Evolutionary conservation across 225 moss, liverwort and hornwort species (phyloP).

Genomic region (Pseudisothecium myosuroides): DNA sequence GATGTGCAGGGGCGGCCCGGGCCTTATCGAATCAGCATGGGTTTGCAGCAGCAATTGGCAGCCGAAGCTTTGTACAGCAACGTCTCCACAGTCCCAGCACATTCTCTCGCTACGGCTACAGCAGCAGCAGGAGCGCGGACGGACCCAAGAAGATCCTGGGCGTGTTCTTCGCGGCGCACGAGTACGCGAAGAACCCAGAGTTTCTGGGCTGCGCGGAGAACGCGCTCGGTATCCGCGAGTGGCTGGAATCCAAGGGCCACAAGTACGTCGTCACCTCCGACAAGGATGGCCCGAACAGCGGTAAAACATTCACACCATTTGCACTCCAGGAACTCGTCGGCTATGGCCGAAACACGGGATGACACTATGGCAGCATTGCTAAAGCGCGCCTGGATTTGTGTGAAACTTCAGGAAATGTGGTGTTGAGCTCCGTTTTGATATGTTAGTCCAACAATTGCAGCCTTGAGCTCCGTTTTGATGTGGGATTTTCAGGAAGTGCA

Average conservation of each 20-base stretch:
- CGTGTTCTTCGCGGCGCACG: conserved; percentile 44
- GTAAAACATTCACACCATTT: not conserved
- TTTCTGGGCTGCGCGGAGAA: conserved; percentile 50
- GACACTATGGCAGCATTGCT: not conserved
- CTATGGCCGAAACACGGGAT: not conserved
- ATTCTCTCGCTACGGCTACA: conserved; percentile 22
- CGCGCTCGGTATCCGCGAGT: conserved; percentile 43
- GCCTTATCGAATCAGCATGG: conserved; percentile 18
- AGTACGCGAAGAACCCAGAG: conserved; percentile 41
- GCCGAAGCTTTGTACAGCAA: not conserved
- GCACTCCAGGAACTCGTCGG: not conserved
- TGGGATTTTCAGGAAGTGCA: not conserved
- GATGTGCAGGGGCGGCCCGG: conserved; percentile 18
- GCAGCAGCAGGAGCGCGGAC: conserved; percentile 10
- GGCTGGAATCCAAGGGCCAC: conserved; percentile 55
- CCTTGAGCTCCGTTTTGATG: not conserved
- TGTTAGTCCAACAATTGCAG: not conserved
- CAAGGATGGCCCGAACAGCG: conserved; percentile 40
- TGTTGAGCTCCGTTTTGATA: not conserved
- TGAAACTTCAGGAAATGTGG: not conserved
- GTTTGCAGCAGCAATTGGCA: not conserved
- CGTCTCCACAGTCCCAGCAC: not conserved
- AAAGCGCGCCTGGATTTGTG: not conserved
- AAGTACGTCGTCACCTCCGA: conserved; percentile 54
- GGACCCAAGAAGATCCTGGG: conserved; percentile 43